A percentile compares a stretch with the other conserved stretches of the same genome.
These are phyloP conservation scores for Avena insularis DNA, from an alignment of 176 grass and related monocot genomes.

Conservation along the genomic window DNA sequence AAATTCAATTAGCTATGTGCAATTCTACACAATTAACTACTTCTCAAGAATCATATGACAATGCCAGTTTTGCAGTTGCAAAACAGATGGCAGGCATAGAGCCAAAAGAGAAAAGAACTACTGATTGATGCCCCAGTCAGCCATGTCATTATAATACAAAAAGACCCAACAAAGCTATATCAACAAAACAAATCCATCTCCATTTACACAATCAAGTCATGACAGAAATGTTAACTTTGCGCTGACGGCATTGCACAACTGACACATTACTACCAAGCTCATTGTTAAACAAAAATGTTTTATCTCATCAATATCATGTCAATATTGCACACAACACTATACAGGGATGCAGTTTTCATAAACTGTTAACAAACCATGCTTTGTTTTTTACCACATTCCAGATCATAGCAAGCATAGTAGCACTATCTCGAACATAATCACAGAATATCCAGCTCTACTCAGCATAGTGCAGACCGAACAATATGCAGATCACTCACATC, in stretches of 20 bases:
- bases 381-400: neutral
- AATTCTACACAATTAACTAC: neutral
- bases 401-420: neutral
- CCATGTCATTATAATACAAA: neutral
- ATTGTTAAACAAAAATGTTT: neutral
- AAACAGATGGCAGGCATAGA: neutral
- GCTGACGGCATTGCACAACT: neutral
- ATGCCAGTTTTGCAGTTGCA: neutral
- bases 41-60: conserved; percentile 29
- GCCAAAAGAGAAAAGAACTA: conserved; percentile 18
- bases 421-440: neutral
- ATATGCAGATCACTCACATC: conserved; percentile 1
- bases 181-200: neutral
- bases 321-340: neutral
- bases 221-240: neutral
- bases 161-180: conserved; percentile 6
- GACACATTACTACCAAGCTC: neutral
- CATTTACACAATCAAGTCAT: neutral
- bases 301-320: conserved; percentile 7
- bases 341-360: neutral
- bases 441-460: neutral
- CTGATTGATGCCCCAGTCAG: neutral
- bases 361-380: neutral
- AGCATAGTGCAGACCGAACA: neutral
- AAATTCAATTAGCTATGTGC: neutral